Evolutionary conservation across 1,284 basidiomycete genomes (phyloP), one percentile per base, ranked within the genome.

Genomic region (Pseudozyma sp.): DNA sequence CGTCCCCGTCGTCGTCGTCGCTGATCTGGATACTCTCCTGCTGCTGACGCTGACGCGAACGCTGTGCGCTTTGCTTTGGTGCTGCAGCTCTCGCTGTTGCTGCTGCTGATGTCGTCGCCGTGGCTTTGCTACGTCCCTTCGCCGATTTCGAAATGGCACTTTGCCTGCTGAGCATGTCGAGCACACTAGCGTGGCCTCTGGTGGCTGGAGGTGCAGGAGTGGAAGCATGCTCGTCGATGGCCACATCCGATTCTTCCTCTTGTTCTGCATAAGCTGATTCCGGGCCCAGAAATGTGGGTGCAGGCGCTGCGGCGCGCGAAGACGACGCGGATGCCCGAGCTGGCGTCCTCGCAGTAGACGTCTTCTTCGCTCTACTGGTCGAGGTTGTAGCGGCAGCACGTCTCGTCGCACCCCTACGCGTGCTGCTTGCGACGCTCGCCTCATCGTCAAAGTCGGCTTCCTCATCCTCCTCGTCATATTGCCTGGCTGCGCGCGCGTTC

Each of bases 11-110:
- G n/a, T 64, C 64, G 29, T 70, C 62, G 31, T 67, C 64, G 55
- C 62, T 63, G 46, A 66, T 62, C 48, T 60, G 68, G 48, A 76
- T 72, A n/a, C 62, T 72, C 35, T 65, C 58, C 43, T 68, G 61
- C 30, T 42, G 24, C 47, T 58, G 54, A 14, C 24, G 53, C 39
- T 46, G 55, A 16, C 55, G 47, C 24, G 30, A 42, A 30, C 45
- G 43, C 30, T 31, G 33, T 33, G 47, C 40, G 10, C 52, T 24
- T 10, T 34, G 40, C 37, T 31, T 54, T 16, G 29, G 45, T 2
- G 44, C 31, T 13, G 42, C 45, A 54, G 48, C 46, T 14, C 39
- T 48, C 13, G 48, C 37, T 17, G 57, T 30, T 43, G 44, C 51
- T 29, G 51, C 39, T 10, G 55, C 19, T 13, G 55, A 46, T 33